Base-by-base conservation (phyloP, 306 rosid genomes). In the Castanopsis chinensis region DNA sequence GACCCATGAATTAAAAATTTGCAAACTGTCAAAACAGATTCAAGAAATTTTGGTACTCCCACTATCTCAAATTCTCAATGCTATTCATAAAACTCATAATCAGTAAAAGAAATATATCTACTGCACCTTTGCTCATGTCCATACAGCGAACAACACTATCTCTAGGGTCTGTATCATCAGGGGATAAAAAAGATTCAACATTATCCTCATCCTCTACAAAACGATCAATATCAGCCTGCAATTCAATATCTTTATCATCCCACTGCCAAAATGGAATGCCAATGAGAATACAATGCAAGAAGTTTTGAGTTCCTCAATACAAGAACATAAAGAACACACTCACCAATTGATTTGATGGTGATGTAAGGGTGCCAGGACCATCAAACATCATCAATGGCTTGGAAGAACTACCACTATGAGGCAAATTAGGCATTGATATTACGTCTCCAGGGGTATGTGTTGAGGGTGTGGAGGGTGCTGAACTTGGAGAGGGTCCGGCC, bases 201-300 rank as follows among this genome's bases (percentile, higher is more conserved):
- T 96, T 96, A 65, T 96, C 99, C 72, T 96, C 99, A 81, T 96
- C 99, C 78, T 96, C 99, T 58, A 93, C 99, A 68, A 90, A 93
- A 74, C 98, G 97, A 71, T 93, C 99, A 88, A 95, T 91, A 76
- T 96, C 98, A 91, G 94, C 98, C 99, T 96, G 91, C 99, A 96
- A 93, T 91, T 84, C 98, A 96, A 96, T 91, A 91, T 90, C 94
- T 87, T 96, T 96, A 91, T 96, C 96, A 96, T 89, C 97, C 96
- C 97, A 93, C 94, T 90, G 97, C 97, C 97, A 96, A 90, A 93
- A 93, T 82, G 94, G 90, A 89, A 93, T 84, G 76, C 83, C 93
- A 89, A 93, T 93, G 97, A 96, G 97, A 88, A 80, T 70, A 72
- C 83, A 83, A 69, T 43, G 90, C 87, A 87, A 86, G 91, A 88